Evolutionary conservation across 768 basidiomycete genomes (phyloP), one percentile per base, ranked within the genome.

Genomic region (Sistotremastrum niveocremeum): DNA sequence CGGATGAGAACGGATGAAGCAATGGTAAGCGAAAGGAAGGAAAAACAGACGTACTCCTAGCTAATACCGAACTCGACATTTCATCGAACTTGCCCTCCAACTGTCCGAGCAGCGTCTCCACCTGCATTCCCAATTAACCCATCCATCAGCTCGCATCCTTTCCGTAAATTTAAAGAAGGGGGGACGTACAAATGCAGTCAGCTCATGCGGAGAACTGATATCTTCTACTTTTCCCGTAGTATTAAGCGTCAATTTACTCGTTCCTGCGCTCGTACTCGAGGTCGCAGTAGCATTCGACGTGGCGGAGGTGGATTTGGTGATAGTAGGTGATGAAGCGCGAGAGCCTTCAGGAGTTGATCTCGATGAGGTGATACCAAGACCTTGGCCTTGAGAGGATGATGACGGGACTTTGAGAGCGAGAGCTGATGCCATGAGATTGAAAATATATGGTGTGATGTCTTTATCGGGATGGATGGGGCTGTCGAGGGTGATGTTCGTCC

Each of bases 61-160:
- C 82, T 50, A 94, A 71, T 51, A 95, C 86, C 60, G 93, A 84
- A 12, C 71, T 70, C 33, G 89, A 93, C 88, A 93, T 93, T 44
- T 89, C 84, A 54, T 94, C 88, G 56, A 95, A 94, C 51, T 86
- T 86, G 41, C 74, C 55, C 56, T 95, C 90, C n/a, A 95, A 70
- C 55, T 91, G 84, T 53, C 87, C 84, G 7, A 95, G 65, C 20
- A 95, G 65, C 8, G 77, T 83, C 63, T 95, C 91, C 8, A 94
- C 88, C 90, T 93, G 53, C 11, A 35, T 37, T 30, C 32, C 31
- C 12, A 42, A 34, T 42, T 29, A 30, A 8, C 42, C 35, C 45
- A 42, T 45, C 30, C 43, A 38, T 36, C 38, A 12, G 41, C 40
- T 35, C 37, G 9, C 12, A 29, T 47, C 11, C 51, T 48, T 34